Evolutionary conservation across 345 rosid species (phyloP).

Genomic region (Carallia pectinifolia): DNA sequence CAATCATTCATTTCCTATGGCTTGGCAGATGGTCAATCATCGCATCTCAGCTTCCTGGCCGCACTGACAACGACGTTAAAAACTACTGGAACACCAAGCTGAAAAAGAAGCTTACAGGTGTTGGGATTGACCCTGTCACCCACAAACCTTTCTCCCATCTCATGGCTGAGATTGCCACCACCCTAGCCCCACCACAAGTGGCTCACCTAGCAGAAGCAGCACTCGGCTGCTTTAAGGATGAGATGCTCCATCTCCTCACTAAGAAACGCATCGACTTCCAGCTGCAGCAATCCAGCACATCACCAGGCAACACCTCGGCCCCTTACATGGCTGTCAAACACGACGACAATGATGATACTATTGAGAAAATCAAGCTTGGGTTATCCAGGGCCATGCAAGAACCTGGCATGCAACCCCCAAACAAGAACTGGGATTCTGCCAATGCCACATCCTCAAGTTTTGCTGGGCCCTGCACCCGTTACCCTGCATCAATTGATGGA

Average conservation of each 20-base stretch:
- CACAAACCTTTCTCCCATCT: constrained; percentile 51
- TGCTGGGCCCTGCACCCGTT: constrained; percentile 34
- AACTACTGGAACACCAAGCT: constrained; percentile 96
- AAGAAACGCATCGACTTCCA: constrained; percentile 85
- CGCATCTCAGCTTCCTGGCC: constrained; percentile 89
- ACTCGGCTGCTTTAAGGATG: constrained; percentile 96
- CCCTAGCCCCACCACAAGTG: neutral
- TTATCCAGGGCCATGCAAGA: constrained; percentile 62
- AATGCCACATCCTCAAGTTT: constrained; percentile 33
- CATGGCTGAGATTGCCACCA: constrained; percentile 2
- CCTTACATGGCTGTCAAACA: constrained; percentile 40
- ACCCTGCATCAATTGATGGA: constrained; percentile 30
- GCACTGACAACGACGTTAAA: constrained; percentile 90
- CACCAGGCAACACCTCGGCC: constrained; percentile 31
- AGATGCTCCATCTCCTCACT: constrained; percentile 95
- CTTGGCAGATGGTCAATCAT: constrained; percentile 74
- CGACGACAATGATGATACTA: constrained; percentile 47
- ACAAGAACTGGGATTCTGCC: constrained; percentile 41
- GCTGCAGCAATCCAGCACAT: constrained; percentile 45
- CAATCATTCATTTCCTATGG: neutral
- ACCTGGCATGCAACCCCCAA: constrained; percentile 40
- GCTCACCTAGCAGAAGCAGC: constrained; percentile 36
- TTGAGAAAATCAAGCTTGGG: constrained; percentile 63
- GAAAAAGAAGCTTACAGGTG: constrained; percentile 90
- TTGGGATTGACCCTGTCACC: constrained; percentile 91